Percentiles rank a stretch among this genome's conserved stretches.
These are phyloP conservation scores for Kernera saxatilis DNA, from an alignment of 345 rosid species.

Conservation along the genomic window DNA sequence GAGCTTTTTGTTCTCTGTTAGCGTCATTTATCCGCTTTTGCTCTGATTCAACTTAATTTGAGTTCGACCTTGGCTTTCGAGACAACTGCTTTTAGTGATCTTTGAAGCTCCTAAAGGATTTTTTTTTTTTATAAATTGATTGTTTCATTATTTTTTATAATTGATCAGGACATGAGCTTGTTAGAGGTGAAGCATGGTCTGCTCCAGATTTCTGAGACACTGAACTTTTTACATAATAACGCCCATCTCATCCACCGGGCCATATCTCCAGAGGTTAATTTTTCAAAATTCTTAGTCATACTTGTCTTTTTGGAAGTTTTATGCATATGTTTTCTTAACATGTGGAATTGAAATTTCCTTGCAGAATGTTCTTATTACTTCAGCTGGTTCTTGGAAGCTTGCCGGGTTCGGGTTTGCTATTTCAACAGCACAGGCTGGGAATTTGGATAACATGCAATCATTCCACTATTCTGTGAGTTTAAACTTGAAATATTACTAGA, in stretches of 20 bases:
- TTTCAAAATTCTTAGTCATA: neutral
- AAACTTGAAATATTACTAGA: neutral
- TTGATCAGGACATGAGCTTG: slow-evolving; percentile 80
- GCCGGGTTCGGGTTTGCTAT: slow-evolving; percentile 94
- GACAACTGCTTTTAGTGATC: neutral
- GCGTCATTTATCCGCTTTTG: neutral
- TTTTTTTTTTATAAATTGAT: neutral
- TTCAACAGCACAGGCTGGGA: slow-evolving; percentile 53
- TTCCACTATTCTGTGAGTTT: slow-evolving; percentile 87
- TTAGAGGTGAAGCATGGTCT: slow-evolving; percentile 94
- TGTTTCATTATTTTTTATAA: neutral
- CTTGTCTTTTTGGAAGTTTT: neutral
- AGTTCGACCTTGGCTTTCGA: neutral
- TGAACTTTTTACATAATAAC: slow-evolving; percentile 85
- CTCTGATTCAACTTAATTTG: slow-evolving; percentile 10
- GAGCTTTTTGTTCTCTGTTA: slow-evolving; percentile 1
- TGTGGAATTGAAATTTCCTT: slow-evolving; percentile 9
- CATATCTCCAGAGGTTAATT: slow-evolving; percentile 80
- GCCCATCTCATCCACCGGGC: slow-evolving; percentile 85
- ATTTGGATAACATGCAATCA: slow-evolving; percentile 51
- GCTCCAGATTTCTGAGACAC: slow-evolving; percentile 81
- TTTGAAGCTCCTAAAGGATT: neutral
- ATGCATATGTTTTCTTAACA: neutral
- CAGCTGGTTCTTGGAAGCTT: slow-evolving; percentile 96
- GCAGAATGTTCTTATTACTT: slow-evolving; percentile 87